These are phyloP conservation scores for Musa troglodytarum DNA, from an alignment of 176 grass and related monocot species.

Conservation along the genomic window DNA sequence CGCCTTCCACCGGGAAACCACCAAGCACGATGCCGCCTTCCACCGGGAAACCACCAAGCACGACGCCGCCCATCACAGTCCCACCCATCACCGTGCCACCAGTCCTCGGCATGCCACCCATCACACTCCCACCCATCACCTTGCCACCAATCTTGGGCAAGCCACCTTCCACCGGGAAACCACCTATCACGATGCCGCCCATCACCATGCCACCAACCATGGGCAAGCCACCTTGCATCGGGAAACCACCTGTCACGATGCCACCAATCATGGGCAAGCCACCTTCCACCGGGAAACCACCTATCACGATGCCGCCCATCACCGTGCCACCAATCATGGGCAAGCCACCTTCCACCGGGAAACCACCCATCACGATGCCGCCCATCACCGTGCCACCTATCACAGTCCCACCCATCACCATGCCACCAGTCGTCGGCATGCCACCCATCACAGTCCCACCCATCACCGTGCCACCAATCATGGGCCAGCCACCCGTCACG, in stretches of 20 bases:
- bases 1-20: constrained; percentile 25
- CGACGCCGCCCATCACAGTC: neutral
- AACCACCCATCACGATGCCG: constrained; percentile 10
- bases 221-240: too few species aligned
- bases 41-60: neutral
- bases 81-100: constrained; percentile 17
- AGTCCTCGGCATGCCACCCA: neutral
- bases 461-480: neutral
- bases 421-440: neutral
- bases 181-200: neutral
- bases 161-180: constrained; percentile 13
- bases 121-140: neutral
- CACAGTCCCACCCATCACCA: constrained; percentile 10
- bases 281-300: constrained; percentile 12
- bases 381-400: neutral
- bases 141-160: neutral
- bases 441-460: constrained; percentile 9
- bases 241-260: too few species aligned
- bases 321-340: neutral
- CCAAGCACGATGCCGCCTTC: constrained; percentile 15
- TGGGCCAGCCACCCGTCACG: neutral
- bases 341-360: constrained; percentile 8
- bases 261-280: neutral
- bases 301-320: neutral
- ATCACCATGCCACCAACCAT: neutral